Evolutionary conservation across 2,329 filamentous ascomycete species (phyloP).

Genomic region (Didymella arachidicola): DNA sequence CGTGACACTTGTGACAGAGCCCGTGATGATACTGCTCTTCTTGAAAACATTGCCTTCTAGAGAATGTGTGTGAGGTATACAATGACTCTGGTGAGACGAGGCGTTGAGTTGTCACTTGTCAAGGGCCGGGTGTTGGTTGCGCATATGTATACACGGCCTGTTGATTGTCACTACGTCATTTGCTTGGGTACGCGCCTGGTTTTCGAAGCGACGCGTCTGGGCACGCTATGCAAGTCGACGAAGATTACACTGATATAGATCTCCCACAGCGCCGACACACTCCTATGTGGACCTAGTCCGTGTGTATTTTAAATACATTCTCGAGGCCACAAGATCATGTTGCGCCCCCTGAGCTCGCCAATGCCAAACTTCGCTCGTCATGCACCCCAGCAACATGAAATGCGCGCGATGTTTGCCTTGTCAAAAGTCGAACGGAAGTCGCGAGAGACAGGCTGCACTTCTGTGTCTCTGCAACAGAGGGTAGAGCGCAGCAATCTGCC

Average conservation of each 20-base stretch:
- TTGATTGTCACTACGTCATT: slow-evolving; percentile 28
- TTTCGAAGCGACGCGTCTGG: slow-evolving; percentile 10
- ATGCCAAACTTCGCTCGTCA: background rate
- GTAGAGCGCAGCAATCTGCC: background rate
- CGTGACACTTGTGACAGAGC: slow-evolving; percentile 19
- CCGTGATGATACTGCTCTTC: slow-evolving; percentile 19
- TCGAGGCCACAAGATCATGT: background rate
- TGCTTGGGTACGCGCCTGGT: slow-evolving; percentile 11
- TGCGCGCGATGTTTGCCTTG: background rate
- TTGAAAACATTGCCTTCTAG: slow-evolving; percentile 18
- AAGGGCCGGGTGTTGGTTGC: slow-evolving; percentile 1
- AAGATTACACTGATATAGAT: background rate
- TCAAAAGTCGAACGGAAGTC: background rate
- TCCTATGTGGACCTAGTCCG: background rate
- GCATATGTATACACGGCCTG: slow-evolving; percentile 12
- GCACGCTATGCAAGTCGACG: background rate
- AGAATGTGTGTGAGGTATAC: background rate
- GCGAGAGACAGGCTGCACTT: background rate
- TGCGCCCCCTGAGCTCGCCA: background rate
- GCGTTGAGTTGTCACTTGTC: background rate
- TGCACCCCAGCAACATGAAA: background rate
- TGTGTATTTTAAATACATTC: background rate
- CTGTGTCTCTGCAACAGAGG: background rate
- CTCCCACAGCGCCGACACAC: background rate
- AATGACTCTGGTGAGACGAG: background rate